Percentiles rank a stretch among this genome's conserved stretches.
Conservation (phyloP, 257 asterid genomes). For the Phtheirospermum japonicum region DNA sequence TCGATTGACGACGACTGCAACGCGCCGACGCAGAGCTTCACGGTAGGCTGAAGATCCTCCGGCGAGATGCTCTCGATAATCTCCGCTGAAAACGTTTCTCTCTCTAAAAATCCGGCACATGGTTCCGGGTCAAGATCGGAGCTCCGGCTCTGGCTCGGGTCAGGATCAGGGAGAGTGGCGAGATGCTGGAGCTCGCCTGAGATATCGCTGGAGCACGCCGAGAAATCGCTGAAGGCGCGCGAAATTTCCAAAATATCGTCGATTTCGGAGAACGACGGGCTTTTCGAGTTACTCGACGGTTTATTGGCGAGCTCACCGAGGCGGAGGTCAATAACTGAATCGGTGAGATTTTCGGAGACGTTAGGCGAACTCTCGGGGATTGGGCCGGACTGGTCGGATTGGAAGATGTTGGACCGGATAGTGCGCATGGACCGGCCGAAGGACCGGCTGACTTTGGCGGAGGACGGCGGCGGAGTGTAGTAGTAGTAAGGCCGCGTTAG, state of each 20-base stretch:
- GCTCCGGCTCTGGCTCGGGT: neutral
- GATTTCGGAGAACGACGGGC: conserved; percentile 18
- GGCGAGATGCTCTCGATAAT: conserved; percentile 42
- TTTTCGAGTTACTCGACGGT: conserved; percentile 19
- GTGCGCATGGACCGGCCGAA: conserved; percentile 42
- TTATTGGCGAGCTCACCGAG: conserved; percentile 50
- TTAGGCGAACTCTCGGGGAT: neutral
- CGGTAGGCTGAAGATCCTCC: conserved; percentile 5
- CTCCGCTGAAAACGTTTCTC: conserved; percentile 64
- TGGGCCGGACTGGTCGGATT: neutral
- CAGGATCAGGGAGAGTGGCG: conserved; percentile 41
- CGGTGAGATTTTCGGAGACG: neutral
- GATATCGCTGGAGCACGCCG: conserved; percentile 62
- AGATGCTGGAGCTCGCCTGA: conserved; percentile 69
- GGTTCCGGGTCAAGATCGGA: conserved; percentile 43
- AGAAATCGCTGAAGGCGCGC: conserved; percentile 48
- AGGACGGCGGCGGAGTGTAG: conserved; percentile 18
- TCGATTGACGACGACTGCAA: neutral
- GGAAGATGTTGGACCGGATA: conserved; percentile 32
- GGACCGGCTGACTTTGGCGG: conserved; percentile 34
- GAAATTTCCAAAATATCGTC: conserved; percentile 43
- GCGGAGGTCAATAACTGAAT: conserved; percentile 39
- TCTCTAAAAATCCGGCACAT: conserved; percentile 45
- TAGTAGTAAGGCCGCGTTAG: conserved; percentile 35
- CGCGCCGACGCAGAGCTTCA: conserved; percentile 2